Evolutionary conservation across 345 rosid species (phyloP), one percentile per base, ranked within the genome.

Genomic region (Eucalyptus tenuipes): DNA sequence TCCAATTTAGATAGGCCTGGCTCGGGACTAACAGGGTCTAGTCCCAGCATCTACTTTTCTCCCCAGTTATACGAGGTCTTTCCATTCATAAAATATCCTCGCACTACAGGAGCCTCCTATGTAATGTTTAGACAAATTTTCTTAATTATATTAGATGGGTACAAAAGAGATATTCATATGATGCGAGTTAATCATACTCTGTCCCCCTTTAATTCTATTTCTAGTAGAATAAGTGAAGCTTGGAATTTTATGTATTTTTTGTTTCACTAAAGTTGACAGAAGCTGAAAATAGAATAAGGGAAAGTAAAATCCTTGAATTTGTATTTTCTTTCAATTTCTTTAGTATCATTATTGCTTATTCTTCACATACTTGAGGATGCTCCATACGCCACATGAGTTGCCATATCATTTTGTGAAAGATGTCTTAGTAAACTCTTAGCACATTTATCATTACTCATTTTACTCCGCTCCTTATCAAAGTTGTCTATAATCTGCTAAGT

Each of bases 21-120:
- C 59, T 53, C 11, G 27, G 22, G 59, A 53, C 59, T 53, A 24
- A 55, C 0, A 6, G 0, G 13, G 4, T 24, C 1, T 55, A 3
- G 31, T 27, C 66, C 66, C 66, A 1, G 3, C 66, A 59, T 59
- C 66, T 59, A 7, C 15, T 59, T 59, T 27, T 59, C 3, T 3
- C 66, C 16, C 29, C 2, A 57, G 64, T 57, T 24, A 57, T 10
- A 24, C 29, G 29, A 57, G 29, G 7, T 24, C 13, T 57, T 57
- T 57, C 64, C 64, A 57, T 27, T 29, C 66, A 12, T 27, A 27
- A 59, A 13, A 27, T 59, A 3, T 12, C 66, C 31, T 27, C 4
- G 31, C 5, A 59, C 31, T 25, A 27, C 2, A 1, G 33, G 33
- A 61, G 8, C 33, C 33, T 29, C 3, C 8, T 0, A 12, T 15